Evolutionary conservation across 2,329 filamentous ascomycete genomes (phyloP).

Genomic region (Cytospora paraplurivora): DNA sequence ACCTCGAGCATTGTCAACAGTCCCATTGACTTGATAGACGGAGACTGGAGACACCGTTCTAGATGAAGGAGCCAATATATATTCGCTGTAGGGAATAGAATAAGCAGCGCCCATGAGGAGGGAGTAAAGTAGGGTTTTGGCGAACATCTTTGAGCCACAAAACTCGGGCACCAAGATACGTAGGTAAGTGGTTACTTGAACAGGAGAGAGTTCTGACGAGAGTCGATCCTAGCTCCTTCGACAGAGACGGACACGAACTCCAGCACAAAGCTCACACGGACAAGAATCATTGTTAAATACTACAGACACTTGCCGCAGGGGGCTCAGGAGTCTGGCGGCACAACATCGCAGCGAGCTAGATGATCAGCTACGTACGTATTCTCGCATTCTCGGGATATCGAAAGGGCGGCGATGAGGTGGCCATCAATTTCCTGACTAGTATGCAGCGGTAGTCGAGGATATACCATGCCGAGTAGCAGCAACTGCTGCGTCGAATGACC

Average conservation of each 20-base stretch:
- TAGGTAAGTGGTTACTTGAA: not conserved
- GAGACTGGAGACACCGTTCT: conserved; percentile 28
- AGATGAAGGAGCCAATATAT: conserved; percentile 31
- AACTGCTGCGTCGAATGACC: conserved; percentile 23
- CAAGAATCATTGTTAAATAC: conserved; percentile 5
- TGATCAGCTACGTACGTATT: not conserved
- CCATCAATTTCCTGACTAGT: conserved; percentile 13
- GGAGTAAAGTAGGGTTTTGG: not conserved
- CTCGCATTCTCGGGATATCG: conserved; percentile 22
- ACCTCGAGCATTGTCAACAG: conserved; percentile 29
- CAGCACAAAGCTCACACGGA: not conserved
- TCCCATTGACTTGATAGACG: conserved; percentile 29
- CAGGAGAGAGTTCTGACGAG: not conserved
- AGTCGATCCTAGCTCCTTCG: not conserved
- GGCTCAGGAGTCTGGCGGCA: conserved; percentile 4
- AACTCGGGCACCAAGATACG: not conserved
- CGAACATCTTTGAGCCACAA: conserved; percentile 7
- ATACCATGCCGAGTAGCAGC: conserved; percentile 19
- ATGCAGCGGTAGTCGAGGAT: conserved; percentile 14
- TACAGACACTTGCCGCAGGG: not conserved
- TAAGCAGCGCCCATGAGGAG: conserved; percentile 2
- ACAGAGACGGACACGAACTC: not conserved
- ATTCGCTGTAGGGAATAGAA: conserved; percentile 28
- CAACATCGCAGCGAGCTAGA: conserved; percentile 22
- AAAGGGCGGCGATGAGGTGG: conserved; percentile 20